These are phyloP conservation scores for Zygoascus flipseniorum DNA, from an alignment of 805 yeast genomes.

Conservation along the genomic window DNA sequence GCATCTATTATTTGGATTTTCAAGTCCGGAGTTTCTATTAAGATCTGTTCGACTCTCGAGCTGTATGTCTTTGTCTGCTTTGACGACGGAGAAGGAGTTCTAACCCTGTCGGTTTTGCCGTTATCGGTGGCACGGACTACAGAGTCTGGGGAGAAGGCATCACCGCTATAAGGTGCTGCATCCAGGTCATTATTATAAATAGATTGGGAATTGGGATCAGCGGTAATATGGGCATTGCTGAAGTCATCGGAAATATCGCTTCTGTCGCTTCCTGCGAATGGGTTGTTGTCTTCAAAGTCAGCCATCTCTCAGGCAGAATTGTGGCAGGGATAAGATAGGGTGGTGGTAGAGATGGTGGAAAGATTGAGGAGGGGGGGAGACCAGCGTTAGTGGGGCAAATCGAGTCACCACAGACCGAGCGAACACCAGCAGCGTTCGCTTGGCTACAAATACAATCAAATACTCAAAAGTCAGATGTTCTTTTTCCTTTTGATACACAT, in stretches of 20 bases:
- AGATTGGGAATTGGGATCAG: not conserved
- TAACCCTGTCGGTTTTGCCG: not conserved
- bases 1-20: slow-evolving; percentile 64
- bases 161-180: not conserved
- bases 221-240: slow-evolving; percentile 7
- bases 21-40: slow-evolving; percentile 23
- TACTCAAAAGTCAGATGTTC: too few species aligned
- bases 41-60: slow-evolving; percentile 27
- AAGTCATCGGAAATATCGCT: slow-evolving; percentile 4
- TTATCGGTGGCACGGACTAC: not conserved
- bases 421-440: too few species aligned
- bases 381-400: not conserved
- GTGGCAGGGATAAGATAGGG: not conserved
- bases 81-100: not conserved
- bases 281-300: slow-evolving; percentile 38
- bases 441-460: too few species aligned
- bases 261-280: slow-evolving; percentile 30
- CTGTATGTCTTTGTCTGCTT: slow-evolving; percentile 14
- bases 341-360: not conserved
- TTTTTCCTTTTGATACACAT: too few species aligned
- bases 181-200: not conserved
- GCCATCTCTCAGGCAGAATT: slow-evolving; percentile 13
- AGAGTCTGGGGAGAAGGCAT: not conserved
- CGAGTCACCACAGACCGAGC: too few species aligned
- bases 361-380: not conserved